phyloP scores from a whole-genome alignment of 2,329 filamentous ascomycete species.

The Scolecobasidium constrictum region DNA sequence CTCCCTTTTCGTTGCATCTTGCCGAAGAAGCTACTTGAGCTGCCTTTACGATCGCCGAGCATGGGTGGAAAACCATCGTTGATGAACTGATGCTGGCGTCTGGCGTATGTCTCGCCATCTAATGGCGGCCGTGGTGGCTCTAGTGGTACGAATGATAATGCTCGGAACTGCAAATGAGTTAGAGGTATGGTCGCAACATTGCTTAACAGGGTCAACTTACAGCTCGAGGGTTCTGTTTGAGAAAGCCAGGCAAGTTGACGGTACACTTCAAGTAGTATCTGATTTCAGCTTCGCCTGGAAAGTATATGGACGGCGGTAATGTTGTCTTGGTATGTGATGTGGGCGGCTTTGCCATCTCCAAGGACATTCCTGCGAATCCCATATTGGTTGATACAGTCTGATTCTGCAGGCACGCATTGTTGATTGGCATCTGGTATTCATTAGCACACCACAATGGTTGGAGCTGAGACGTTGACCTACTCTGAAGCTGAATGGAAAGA shows the following conservation, averaged over 20 bases:
- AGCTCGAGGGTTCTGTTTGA: slow-evolving; percentile 76
- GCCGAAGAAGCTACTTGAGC: background rate
- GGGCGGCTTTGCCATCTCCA: slow-evolving; percentile 30
- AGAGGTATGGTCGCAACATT: background rate
- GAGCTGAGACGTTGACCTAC: slow-evolving; percentile 31
- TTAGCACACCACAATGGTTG: background rate
- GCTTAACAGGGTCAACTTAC: slow-evolving; percentile 14
- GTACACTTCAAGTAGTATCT: slow-evolving; percentile 95
- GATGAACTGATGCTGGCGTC: slow-evolving; percentile 55
- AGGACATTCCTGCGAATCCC: slow-evolving; percentile 30
- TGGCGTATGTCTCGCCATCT: slow-evolving; percentile 72
- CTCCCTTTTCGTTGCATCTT: slow-evolving; percentile 7
- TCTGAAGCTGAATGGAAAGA: slow-evolving; percentile 71
- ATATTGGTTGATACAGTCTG: slow-evolving; percentile 30
- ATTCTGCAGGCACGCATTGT: slow-evolving; percentile 54
- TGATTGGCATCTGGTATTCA: slow-evolving; percentile 42
- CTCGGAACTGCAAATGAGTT: slow-evolving; percentile 13
- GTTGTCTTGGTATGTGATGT: slow-evolving; percentile 69
- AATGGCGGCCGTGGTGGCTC: slow-evolving; percentile 68
- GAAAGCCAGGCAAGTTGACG: slow-evolving; percentile 73
- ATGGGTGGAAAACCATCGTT: slow-evolving; percentile 10
- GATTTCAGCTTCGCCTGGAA: slow-evolving; percentile 79
- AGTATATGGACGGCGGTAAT: slow-evolving; percentile 82
- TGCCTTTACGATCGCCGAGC: slow-evolving; percentile 3
- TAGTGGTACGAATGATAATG: slow-evolving; percentile 81